Conservation (phyloP, 371 early-diverging fungal genomes). For the Mortierella polycephala region DNA sequence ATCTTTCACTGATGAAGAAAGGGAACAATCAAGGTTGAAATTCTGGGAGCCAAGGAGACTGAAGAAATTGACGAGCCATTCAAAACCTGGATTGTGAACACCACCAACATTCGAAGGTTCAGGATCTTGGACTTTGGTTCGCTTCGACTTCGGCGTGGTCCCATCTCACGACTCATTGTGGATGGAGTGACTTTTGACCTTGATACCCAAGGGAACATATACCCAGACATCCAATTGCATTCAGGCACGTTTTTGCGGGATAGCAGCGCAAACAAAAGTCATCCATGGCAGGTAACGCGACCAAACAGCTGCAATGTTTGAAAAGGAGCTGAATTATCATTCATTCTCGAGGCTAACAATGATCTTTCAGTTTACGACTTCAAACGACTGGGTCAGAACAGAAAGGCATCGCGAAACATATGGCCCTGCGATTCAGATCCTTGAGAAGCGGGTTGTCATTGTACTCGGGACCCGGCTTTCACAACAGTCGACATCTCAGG, state of each 20-base stretch:
- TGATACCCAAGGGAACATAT: not conserved
- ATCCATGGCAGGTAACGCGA: conserved; percentile 26
- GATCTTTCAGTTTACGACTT: conserved; percentile 35
- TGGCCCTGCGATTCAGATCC: conserved; percentile 69
- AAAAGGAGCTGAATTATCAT: not conserved
- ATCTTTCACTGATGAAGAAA: conserved; percentile 12
- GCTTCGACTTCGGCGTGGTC: conserved; percentile 11
- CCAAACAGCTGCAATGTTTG: not conserved
- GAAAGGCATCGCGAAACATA: conserved; percentile 69
- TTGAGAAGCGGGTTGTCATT: conserved; percentile 29
- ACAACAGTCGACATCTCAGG: not conserved
- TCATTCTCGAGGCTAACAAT: not conserved
- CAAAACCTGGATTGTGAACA: conserved; percentile 58
- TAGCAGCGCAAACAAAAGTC: not conserved
- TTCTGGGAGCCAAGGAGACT: conserved; percentile 1
- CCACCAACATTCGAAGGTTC: conserved; percentile 66
- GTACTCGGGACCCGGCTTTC: conserved; percentile 23
- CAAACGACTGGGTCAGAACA: conserved; percentile 57
- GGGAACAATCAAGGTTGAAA: conserved; percentile 46
- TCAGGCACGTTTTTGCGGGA: conserved; percentile 17
- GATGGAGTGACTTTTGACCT: conserved; percentile 21
- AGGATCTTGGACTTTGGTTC: conserved; percentile 50
- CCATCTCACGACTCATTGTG: conserved; percentile 7
- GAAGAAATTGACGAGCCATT: conserved; percentile 17
- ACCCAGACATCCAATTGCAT: not conserved